phyloP scores from a whole-genome alignment of 805 yeast genomes.

The Suhomyces faveliae region DNA sequence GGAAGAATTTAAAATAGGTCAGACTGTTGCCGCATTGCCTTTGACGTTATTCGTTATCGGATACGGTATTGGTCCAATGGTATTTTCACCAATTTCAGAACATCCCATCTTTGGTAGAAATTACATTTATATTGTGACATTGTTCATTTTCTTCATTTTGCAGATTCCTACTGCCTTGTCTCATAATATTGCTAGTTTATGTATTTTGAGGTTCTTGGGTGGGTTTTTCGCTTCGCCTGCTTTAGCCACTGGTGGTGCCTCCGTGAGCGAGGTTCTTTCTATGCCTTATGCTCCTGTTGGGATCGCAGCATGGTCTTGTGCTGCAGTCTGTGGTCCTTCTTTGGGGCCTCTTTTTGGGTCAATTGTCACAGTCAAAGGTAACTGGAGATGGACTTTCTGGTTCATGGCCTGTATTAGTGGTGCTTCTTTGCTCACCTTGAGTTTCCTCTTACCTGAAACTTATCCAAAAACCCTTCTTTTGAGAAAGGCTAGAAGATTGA shows the following conservation, averaged over 20 bases:
- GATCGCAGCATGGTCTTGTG: conserved; percentile 52
- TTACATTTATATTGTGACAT: conserved; percentile 45
- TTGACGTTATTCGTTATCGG: conserved; percentile 57
- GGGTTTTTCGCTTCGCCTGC: conserved; percentile 60
- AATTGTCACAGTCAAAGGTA: conserved; percentile 42
- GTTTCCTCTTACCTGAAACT: conserved; percentile 48
- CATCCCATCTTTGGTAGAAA: conserved; percentile 54
- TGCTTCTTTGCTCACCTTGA: conserved; percentile 31
- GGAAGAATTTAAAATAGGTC: conserved; percentile 44
- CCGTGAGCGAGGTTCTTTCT: conserved; percentile 48
- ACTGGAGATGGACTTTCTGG: conserved; percentile 60
- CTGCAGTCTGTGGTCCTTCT: conserved; percentile 55
- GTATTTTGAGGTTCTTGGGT: conserved; percentile 49
- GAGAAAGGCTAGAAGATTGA: conserved; percentile 48
- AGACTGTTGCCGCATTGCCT: conserved; percentile 48
- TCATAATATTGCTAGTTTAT: conserved; percentile 49
- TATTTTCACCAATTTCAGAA: conserved; percentile 60
- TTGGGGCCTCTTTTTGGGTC: conserved; percentile 60
- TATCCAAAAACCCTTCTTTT: conserved; percentile 43
- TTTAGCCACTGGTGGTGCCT: conserved; percentile 58
- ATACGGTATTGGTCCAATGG: conserved; percentile 59
- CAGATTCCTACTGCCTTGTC: conserved; percentile 59
- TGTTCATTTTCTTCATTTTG: conserved; percentile 47
- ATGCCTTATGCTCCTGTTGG: conserved; percentile 45
- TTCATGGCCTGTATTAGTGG: conserved; percentile 43